Evolutionary conservation across 192 early-diverging fungal genomes (phyloP).

Genomic region (Phycomyces nitens): DNA sequence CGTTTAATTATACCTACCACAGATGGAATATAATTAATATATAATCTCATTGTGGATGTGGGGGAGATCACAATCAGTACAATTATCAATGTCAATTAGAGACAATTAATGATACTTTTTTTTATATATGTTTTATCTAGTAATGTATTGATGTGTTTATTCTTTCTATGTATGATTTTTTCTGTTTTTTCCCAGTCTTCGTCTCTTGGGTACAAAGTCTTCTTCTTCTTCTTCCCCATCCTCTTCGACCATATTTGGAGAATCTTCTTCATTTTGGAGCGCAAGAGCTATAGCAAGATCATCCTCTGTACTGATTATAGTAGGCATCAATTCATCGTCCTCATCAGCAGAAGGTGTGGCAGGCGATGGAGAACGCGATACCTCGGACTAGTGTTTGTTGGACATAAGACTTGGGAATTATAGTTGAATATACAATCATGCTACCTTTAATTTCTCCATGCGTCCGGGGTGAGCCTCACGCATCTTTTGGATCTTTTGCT

Average conservation of each 20-base stretch:
- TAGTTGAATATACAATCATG: background rate
- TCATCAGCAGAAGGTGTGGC: constrained; percentile 4
- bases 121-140: no score
- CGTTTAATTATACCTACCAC: no score
- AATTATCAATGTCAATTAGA: no score
- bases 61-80: no score
- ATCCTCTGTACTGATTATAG: constrained; percentile 9
- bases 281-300: constrained; percentile 25
- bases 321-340: background rate
- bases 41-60: no score
- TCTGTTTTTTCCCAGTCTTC: background rate
- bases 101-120: no score
- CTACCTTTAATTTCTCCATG: constrained; percentile 26
- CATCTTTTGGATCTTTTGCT: constrained; percentile 51
- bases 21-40: no score
- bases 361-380: constrained; percentile 2
- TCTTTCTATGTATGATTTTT: background rate
- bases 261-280: constrained; percentile 30
- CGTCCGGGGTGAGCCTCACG: constrained; percentile 23
- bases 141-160: background rate
- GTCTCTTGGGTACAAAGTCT: background rate
- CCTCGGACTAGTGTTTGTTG: constrained; percentile 12
- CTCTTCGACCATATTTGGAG: background rate
- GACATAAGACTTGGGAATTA: no score
- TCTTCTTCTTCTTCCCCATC: constrained; percentile 19